A percentile compares a stretch with the other conserved stretches of the same genome.
Conservation (phyloP, 2,329 filamentous ascomycete genomes). For the Karstenula rhodostoma region DNA sequence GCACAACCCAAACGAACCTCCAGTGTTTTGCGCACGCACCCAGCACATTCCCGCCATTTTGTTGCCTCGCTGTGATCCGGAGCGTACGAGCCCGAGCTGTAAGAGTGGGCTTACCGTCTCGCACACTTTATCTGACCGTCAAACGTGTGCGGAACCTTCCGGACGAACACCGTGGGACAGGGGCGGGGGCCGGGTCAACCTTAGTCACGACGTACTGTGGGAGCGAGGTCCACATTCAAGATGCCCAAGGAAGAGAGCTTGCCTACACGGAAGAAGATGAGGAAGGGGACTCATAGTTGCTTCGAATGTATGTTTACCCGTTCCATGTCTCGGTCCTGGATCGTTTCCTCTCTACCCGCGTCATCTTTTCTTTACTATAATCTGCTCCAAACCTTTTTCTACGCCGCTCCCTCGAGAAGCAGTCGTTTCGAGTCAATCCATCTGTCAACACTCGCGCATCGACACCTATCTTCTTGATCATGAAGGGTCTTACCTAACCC, state of each 20-base stretch:
- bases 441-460: constrained; percentile 7
- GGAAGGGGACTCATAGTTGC: constrained; percentile 55
- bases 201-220: not conserved
- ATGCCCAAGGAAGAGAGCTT: constrained; percentile 49
- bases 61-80: constrained; percentile 2
- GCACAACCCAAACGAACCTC: not conserved
- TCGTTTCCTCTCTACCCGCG: not conserved
- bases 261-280: constrained; percentile 52
- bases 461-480: not conserved
- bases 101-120: not conserved
- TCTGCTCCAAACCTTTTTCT: not conserved
- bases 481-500: constrained; percentile 29
- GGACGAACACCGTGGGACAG: constrained; percentile 51
- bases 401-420: constrained; percentile 3
- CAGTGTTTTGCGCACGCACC: constrained; percentile 1
- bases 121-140: constrained; percentile 25
- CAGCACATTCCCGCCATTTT: not conserved
- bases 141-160: constrained; percentile 53
- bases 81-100: constrained; percentile 3
- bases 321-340: not conserved
- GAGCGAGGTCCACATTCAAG: constrained; percentile 21
- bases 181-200: constrained; percentile 6
- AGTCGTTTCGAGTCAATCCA: not conserved
- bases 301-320: constrained; percentile 52
- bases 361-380: not conserved